Base-by-base conservation (phyloP, 2,329 filamentous ascomycete genomes). In the Dactylellina sp. region DNA sequence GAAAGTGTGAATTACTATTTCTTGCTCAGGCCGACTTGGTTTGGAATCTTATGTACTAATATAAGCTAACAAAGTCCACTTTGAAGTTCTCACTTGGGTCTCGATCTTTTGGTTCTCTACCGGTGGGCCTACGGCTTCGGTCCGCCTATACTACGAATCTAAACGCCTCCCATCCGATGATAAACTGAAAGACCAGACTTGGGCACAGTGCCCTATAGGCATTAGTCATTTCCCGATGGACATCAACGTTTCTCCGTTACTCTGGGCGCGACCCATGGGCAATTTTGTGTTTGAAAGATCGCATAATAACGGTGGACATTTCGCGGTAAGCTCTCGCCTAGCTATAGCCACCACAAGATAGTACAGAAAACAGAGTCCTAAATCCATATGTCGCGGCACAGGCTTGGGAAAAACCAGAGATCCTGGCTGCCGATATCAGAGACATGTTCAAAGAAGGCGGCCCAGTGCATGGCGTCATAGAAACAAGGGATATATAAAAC, bases 131-230 rank as follows among this genome's bases (percentile, higher is more conserved):
- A 88, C 87, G 0, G 89, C 91, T 0, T 88, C 86, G 71, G 79
- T 87, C 7, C 81, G 89, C 6, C 91, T 93, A 53, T 94, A 94
- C 81, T 92, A 92, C 77, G 91, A 93, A 80, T 82, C 83, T 53
- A 77, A 72, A 18, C 76, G 16, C 53, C 20, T 52, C 4, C 44
- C 63, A 25, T 12, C 25, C 2, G 80, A 81, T 9, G 78, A 79
- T 7, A 81, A 79, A 40, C 80, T 77, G 64, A 60, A 75, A 40
- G 55, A 65, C 39, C 20, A 46, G 18, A n/a, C 49, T 18, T 11
- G 61, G 56, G 76, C 81, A 24, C 66, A 80, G 39, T 83, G 85
- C 72, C 85, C 86, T 79, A 80, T 85, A 55, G 85, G 86, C 0
- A 71, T 88, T 7, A 85, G 81, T 16, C 83, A 84, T 66, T 89